A percentile compares a stretch with the other conserved stretches of the same genome.
These are phyloP conservation scores for Monilinia aucupariae DNA, from an alignment of 2,329 filamentous ascomycete species.

Conservation along the genomic window DNA sequence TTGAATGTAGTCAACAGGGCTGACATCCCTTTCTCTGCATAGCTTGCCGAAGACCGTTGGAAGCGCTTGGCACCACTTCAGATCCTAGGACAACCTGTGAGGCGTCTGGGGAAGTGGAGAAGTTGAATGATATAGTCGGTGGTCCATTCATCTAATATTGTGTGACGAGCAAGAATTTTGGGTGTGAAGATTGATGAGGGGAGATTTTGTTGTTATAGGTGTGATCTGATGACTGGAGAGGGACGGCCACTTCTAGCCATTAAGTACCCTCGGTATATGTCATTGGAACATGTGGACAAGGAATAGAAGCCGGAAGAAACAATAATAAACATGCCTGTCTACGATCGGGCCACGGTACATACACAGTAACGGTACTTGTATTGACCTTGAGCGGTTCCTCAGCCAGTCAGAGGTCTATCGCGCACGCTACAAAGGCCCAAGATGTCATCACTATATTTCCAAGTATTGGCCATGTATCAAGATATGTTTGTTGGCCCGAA, in stretches of 20 bases:
- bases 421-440: background rate
- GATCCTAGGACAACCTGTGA: slow-evolving; percentile 12
- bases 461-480: slow-evolving; percentile 14
- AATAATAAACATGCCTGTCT: slow-evolving; percentile 25
- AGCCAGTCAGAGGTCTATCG: slow-evolving; percentile 8
- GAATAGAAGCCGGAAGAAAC: slow-evolving; percentile 22
- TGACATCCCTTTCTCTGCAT: slow-evolving; percentile 31
- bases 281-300: slow-evolving; percentile 28
- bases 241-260: slow-evolving; percentile 23
- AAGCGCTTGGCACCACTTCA: slow-evolving; percentile 14
- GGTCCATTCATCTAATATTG: slow-evolving; percentile 9
- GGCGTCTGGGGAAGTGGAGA: slow-evolving; percentile 17
- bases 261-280: slow-evolving; percentile 32
- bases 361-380: slow-evolving; percentile 21
- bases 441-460: background rate
- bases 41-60: slow-evolving; percentile 23
- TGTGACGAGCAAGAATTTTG: slow-evolving; percentile 6
- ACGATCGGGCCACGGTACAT: slow-evolving; percentile 42
- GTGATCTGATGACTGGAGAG: slow-evolving; percentile 30
- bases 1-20: slow-evolving; percentile 28
- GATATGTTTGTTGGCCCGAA: slow-evolving; percentile 4
- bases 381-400: slow-evolving; percentile 41
- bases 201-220: slow-evolving; percentile 16
- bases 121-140: slow-evolving; percentile 15
- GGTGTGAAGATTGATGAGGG: slow-evolving; percentile 10